Evolutionary conservation across 257 asterid species (phyloP), one percentile per base, ranked within the genome.

Genomic region (Parsonsia alboflavescens): DNA sequence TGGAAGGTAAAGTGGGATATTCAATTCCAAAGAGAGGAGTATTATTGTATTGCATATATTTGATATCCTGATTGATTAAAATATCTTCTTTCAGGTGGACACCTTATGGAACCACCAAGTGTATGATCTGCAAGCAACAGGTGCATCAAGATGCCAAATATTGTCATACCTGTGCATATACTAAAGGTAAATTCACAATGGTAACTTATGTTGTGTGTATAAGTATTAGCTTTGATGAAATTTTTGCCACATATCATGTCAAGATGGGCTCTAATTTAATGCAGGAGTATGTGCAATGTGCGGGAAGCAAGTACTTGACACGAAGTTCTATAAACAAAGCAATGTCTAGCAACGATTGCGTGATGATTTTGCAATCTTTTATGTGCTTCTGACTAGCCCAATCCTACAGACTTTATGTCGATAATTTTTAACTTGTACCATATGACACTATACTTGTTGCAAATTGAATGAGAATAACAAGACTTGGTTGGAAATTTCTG

Each of bases 261-360:
- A 78, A 67, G 6, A 78, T 50, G 12, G 64, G 33, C 17, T 78
- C 19, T 71, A 42, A 49, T 84, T 30, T 75, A 41, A 22, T 88
- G 93, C 89, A 95, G 99, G 99, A 76, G 98, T 91, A 5, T 95
- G 99, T 80, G 99, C 99, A 17, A 92, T 95, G 97, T 95, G 99
- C 17, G 99, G 99, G 41, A 92, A 95, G 82, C 98, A 95, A 88
- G 99, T 95, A 16, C 93, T 95, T 22, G 99, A 95, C 86, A 95
- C 99, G 81, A 90, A 92, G 83, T 58, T 84, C 7, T 95, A 92
- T 91, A 95, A 92, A 85, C 99, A 95, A 85, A 95, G 99, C 91
- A 95, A 95, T 76, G 99, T 86, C 17, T 95, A 83, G 87, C 65
- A 73, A 28, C 53, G 71, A 63, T 62, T 71, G 26, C 75, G 57